phyloP scores from a whole-genome alignment of 768 basidiomycete genomes.

The Lentinula edodes region DNA sequence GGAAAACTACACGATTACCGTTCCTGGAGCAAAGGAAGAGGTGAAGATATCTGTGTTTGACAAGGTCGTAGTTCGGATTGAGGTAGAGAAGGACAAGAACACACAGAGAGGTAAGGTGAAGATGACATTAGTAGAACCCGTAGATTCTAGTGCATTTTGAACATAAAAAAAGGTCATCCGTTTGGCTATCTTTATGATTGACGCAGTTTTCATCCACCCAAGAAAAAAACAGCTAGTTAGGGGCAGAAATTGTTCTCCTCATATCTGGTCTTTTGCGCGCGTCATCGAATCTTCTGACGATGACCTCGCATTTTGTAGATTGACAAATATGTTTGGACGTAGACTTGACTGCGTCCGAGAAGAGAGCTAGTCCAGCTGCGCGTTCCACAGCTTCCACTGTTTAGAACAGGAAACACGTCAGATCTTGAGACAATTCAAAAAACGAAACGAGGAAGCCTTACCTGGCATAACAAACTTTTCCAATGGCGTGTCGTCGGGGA shows the following conservation, averaged over 20 bases:
- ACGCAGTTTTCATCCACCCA: too few species aligned
- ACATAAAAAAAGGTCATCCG: too few species aligned
- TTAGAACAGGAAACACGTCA: not conserved
- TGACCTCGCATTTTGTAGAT: slow-evolving; percentile 81
- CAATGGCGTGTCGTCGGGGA: slow-evolving; percentile 78
- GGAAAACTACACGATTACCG: slow-evolving; percentile 79
- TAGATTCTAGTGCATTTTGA: slow-evolving; percentile 42
- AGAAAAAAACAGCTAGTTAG: slow-evolving; percentile 25
- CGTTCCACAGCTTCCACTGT: slow-evolving; percentile 90
- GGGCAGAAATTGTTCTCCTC: slow-evolving; percentile 49
- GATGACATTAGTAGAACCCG: slow-evolving; percentile 68
- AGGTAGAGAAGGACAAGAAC: slow-evolving; percentile 92
- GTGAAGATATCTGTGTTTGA: slow-evolving; percentile 85
- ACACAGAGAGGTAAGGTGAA: slow-evolving; percentile 88
- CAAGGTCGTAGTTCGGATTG: slow-evolving; percentile 84
- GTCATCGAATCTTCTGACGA: slow-evolving; percentile 89
- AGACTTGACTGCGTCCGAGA: slow-evolving; percentile 74
- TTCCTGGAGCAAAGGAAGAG: slow-evolving; percentile 43
- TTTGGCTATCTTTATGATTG: too few species aligned
- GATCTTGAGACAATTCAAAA: not conserved
- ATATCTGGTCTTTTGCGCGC: slow-evolving; percentile 60
- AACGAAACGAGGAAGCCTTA: slow-evolving; percentile 27
- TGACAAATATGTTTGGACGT: slow-evolving; percentile 84
- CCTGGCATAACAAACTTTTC: slow-evolving; percentile 80
- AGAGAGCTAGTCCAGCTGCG: slow-evolving; percentile 82